Evolutionary conservation across 2,329 filamentous ascomycete species (phyloP), one percentile per base, ranked within the genome.

Genomic region (Neospermospora avenae): DNA sequence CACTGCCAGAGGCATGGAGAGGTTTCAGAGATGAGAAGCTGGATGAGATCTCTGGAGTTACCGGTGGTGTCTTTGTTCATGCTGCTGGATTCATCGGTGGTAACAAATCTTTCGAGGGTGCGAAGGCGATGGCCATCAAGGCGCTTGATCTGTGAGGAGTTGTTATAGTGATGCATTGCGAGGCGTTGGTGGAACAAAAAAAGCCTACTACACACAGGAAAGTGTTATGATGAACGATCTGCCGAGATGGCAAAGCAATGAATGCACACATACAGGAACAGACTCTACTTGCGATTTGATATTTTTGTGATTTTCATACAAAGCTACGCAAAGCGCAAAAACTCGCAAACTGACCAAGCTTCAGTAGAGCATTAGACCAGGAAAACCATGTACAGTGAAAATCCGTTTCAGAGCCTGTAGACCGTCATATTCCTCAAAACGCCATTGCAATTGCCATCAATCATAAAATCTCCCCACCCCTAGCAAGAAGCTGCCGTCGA

Each of bases 81-180:
- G 93, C 93, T 3, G 88, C 89, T 56, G 95, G 95, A 28, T 99
- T 99, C 77, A 98, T 98, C 72, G 95, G 95, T 18, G 95, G 95
- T 2, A 96, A 97, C 77, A 88, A 90, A 81, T 96, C 89, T 0
- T 95, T 90, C 70, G 91, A 96, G 63, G 95, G 95, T 31, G 93
- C 86, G 25, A 83, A 91, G 73, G 85, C 86, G 60, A 96, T 98
- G 91, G 92, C 93, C 4, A 77, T 82, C 74, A 91, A 89, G 80
- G 88, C 89, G 1, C 77, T 91, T 64, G 83, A 77, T 59, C 22
- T 70, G 54, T 71, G 59, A 67, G 28, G n/a, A 64, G 57, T 64
- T 45, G 57, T 53, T 35, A 52, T 20, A 20, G 34, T 55, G 57
- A 59, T 52, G 64, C 61, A 68, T 69, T 64, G 65, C 61, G 64